Evolutionary conservation across 2,329 filamentous ascomycete genomes (phyloP).

Genomic region (Teratosphaeriaceae sp.): DNA sequence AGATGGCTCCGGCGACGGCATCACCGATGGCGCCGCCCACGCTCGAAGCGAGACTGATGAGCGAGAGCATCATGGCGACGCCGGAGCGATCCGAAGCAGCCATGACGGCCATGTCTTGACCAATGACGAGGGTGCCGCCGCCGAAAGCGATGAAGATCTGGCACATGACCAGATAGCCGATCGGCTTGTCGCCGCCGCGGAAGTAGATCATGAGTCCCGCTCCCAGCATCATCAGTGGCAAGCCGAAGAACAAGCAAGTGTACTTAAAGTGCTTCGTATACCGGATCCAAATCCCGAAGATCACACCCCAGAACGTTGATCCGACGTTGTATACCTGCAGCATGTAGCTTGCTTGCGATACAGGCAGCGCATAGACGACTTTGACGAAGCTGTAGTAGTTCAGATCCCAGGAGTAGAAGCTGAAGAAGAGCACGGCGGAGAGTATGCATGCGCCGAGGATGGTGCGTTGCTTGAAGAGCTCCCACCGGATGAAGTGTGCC

Average conservation of each 20-base stretch:
- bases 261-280: constrained; percentile 46
- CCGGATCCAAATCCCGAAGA: constrained; percentile 42
- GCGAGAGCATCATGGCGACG: constrained; percentile 29
- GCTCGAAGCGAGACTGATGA: constrained; percentile 25
- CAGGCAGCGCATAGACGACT: constrained; percentile 39
- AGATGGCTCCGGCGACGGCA: constrained; percentile 28
- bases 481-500: constrained; percentile 51
- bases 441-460: constrained; percentile 42
- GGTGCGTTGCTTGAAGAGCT: constrained; percentile 45
- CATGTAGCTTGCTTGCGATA: constrained; percentile 28
- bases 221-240: constrained; percentile 30
- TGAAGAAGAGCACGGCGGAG: constrained; percentile 38
- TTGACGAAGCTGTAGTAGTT: constrained; percentile 42
- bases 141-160: constrained; percentile 51
- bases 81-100: constrained; percentile 37
- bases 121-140: constrained; percentile 48
- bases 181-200: constrained; percentile 31
- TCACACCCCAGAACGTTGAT: constrained; percentile 38
- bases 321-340: constrained; percentile 30
- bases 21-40: constrained; percentile 30
- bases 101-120: constrained; percentile 53
- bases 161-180: constrained; percentile 49
- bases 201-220: constrained; percentile 31
- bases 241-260: constrained; percentile 28
- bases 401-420: constrained; percentile 37